Evolutionary conservation across 192 early-diverging fungal genomes (phyloP).

Genomic region (Gorgonomyces haynaldii): DNA sequence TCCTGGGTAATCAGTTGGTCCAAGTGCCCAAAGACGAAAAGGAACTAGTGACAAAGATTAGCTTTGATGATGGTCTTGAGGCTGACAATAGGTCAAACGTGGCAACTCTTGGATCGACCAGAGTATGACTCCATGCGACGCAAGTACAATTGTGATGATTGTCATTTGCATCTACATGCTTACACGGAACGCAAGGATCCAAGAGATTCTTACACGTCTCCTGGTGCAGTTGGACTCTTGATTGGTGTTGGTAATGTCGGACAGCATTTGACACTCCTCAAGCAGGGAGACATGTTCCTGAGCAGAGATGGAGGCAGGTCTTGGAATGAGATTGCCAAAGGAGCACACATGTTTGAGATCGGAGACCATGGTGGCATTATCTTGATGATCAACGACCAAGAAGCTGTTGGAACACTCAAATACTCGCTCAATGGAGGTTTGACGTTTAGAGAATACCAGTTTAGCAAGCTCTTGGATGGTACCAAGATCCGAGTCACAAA

Average conservation of each 20-base stretch:
- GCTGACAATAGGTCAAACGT: slow-evolving; percentile 12
- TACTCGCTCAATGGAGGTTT: slow-evolving; percentile 24
- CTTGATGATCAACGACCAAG: slow-evolving; percentile 60
- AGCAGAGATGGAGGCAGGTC: slow-evolving; percentile 75
- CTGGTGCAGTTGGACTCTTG: slow-evolving; percentile 65
- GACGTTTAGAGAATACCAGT: slow-evolving; percentile 1
- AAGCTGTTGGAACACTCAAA: slow-evolving; percentile 39
- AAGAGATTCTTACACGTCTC: slow-evolving; percentile 54
- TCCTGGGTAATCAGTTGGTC: slow-evolving; percentile 73
- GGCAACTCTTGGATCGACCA: slow-evolving; percentile 12
- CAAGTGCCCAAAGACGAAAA: slow-evolving; percentile 55
- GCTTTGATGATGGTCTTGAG: slow-evolving; percentile 71
- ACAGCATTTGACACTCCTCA: slow-evolving; percentile 40
- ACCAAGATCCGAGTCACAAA: slow-evolving; percentile 19
- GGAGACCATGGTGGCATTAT: slow-evolving; percentile 85
- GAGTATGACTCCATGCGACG: slow-evolving; percentile 20
- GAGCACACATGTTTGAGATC: slow-evolving; percentile 66
- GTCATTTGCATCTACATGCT: slow-evolving; percentile 77
- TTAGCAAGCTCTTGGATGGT: slow-evolving; percentile 8
- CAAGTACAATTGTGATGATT: slow-evolving; percentile 12
- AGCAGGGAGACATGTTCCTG: slow-evolving; percentile 59
- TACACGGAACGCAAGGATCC: slow-evolving; percentile 59
- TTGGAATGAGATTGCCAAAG: slow-evolving; percentile 64
- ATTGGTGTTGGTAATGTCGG: slow-evolving; percentile 91
- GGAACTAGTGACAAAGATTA: slow-evolving; percentile 62